phyloP scores from a whole-genome alignment of 176 grass and related monocot genomes.

The Rhipidocladum racemiflorum region DNA sequence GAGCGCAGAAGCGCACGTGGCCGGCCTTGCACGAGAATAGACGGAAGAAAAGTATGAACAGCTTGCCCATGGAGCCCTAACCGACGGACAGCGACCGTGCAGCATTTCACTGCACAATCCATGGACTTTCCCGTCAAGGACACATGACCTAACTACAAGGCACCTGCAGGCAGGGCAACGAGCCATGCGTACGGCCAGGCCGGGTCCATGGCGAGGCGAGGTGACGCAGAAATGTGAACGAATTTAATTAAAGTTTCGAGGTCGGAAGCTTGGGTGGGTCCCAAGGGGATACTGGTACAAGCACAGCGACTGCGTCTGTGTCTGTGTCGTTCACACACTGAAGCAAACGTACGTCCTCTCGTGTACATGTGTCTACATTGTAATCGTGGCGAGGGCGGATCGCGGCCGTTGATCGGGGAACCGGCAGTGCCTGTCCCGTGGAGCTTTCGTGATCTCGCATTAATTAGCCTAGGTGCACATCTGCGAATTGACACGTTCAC shows the following conservation, averaged over 20 bases:
- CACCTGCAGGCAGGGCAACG: neutral
- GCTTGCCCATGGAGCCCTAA: neutral
- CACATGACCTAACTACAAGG: neutral
- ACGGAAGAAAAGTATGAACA: conserved; percentile 9
- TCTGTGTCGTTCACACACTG: conserved; percentile 23
- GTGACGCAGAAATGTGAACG: conserved; percentile 10
- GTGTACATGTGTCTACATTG: too few species aligned
- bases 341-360: neutral
- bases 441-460: conserved; percentile 14
- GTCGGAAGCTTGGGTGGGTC: neutral
- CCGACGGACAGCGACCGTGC: conserved; percentile 24
- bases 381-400: conserved; percentile 11
- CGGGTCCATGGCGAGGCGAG: neutral
- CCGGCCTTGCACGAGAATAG: neutral
- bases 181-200: neutral
- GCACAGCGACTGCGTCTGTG: neutral
- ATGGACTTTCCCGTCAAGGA: neutral
- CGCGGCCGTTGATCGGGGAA: neutral
- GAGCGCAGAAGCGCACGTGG: neutral
- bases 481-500: conserved; percentile 17
- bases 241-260: neutral
- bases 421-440: neutral
- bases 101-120: neutral
- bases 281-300: neutral
- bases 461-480: neutral